Conservation (phyloP, 495 filamentous ascomycete species). For the Penicillium malachiteum region DNA sequence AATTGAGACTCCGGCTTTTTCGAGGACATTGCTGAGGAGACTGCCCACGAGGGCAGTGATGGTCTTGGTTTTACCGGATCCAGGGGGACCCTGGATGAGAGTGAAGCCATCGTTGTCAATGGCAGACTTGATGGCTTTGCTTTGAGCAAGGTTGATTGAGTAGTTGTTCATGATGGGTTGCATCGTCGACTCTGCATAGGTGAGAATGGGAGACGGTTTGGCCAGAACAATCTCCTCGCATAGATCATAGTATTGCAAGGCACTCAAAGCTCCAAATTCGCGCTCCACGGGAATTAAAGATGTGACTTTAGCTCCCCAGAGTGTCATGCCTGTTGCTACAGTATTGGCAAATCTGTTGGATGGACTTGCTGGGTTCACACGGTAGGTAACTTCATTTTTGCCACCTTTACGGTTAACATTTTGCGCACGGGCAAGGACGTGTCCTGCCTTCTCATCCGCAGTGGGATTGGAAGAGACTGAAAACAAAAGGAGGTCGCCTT, state of each 20-base stretch:
- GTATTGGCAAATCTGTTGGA: slow-evolving; percentile 49
- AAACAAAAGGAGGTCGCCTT: slow-evolving; percentile 86
- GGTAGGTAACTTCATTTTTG: slow-evolving; percentile 78
- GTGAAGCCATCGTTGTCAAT: slow-evolving; percentile 95
- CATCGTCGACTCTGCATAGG: slow-evolving; percentile 70
- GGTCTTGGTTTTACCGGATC: slow-evolving; percentile 97
- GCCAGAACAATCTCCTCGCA: slow-evolving; percentile 87
- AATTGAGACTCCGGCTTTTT: slow-evolving; percentile 29
- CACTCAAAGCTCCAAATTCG: slow-evolving; percentile 88
- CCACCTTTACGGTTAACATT: slow-evolving; percentile 76
- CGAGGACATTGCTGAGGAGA: slow-evolving; percentile 65
- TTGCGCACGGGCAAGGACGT: slow-evolving; percentile 83
- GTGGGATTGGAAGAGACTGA: slow-evolving; percentile 69
- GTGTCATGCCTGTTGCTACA: slow-evolving; percentile 57
- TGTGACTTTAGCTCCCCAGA: slow-evolving; percentile 75
- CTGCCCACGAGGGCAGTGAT: slow-evolving; percentile 95
- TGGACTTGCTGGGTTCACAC: slow-evolving; percentile 61
- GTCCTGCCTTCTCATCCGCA: slow-evolving; percentile 58
- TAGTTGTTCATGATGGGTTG: slow-evolving; percentile 69
- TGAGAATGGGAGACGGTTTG: slow-evolving; percentile 81
- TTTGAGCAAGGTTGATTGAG: slow-evolving; percentile 81
- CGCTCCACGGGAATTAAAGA: slow-evolving; percentile 91
- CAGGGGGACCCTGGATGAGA: slow-evolving; percentile 91
- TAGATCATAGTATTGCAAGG: slow-evolving; percentile 90
- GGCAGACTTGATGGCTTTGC: slow-evolving; percentile 88